These are phyloP conservation scores for Syzygium grande DNA, from an alignment of 345 rosid genomes.

Conservation along the genomic window DNA sequence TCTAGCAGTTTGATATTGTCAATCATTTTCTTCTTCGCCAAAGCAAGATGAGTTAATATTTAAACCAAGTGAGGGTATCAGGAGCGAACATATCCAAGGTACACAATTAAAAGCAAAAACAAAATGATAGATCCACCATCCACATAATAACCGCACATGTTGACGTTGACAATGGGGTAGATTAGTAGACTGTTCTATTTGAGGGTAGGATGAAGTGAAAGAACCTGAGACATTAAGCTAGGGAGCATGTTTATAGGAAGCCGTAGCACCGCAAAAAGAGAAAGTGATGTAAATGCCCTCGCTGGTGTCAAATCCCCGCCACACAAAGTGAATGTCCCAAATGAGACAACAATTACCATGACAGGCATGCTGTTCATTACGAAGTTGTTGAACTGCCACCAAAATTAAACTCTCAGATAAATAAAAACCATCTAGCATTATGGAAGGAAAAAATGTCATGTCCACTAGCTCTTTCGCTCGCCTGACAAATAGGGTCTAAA, in stretches of 20 bases:
- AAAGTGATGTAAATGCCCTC: constrained; percentile 92
- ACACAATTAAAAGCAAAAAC: neutral
- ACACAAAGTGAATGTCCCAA: constrained; percentile 77
- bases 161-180: neutral
- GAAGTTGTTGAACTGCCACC: constrained; percentile 79
- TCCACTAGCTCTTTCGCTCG: neutral
- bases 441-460: neutral
- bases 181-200: neutral
- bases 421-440: neutral
- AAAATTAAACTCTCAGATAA: constrained; percentile 1
- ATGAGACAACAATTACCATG: constrained; percentile 74
- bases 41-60: neutral
- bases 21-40: neutral
- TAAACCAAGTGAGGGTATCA: neutral
- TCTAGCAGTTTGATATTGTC: neutral
- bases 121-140: neutral
- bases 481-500: neutral
- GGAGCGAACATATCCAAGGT: neutral
- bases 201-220: neutral
- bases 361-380: constrained; percentile 82
- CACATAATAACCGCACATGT: neutral
- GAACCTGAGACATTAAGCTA: constrained; percentile 79
- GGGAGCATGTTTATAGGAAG: constrained; percentile 81
- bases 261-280: constrained; percentile 73
- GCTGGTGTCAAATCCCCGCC: constrained; percentile 95